Evolutionary conservation across 768 basidiomycete genomes (phyloP).

Genomic region (Coprinellus micaceus): DNA sequence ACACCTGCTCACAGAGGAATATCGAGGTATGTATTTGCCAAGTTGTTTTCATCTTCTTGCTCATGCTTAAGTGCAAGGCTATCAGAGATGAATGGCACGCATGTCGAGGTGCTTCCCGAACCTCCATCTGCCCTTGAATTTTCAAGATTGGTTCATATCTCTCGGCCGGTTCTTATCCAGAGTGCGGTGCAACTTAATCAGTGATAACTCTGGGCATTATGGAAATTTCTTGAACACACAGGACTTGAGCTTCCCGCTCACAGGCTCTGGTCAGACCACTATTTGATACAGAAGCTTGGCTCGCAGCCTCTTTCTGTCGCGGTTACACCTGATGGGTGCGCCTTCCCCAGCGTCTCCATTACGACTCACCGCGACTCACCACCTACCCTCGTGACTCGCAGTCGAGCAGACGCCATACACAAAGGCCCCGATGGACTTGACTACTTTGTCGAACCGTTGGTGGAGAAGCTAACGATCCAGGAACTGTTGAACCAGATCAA

Average conservation of each 20-base stretch:
- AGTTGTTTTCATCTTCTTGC: neutral
- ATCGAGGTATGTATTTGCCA: slow-evolving; percentile 31
- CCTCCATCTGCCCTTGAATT: slow-evolving; percentile 72
- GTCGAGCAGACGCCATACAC: slow-evolving; percentile 71
- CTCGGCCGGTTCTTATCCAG: slow-evolving; percentile 72
- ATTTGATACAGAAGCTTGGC: slow-evolving; percentile 56
- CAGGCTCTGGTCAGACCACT: slow-evolving; percentile 62
- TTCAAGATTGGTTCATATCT: slow-evolving; percentile 59
- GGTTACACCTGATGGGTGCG: slow-evolving; percentile 80
- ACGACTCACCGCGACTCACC: neutral
- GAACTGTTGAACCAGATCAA: slow-evolving; percentile 42
- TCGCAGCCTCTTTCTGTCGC: slow-evolving; percentile 62
- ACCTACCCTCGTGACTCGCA: neutral
- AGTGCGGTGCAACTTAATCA: slow-evolving; percentile 31
- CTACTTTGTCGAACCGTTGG: slow-evolving; percentile 75
- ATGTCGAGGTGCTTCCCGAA: slow-evolving; percentile 43
- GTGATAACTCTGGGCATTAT: neutral
- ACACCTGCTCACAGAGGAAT: slow-evolving; percentile 34
- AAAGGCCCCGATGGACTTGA: slow-evolving; percentile 45
- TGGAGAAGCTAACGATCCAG: slow-evolving; percentile 64
- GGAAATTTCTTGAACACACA: slow-evolving; percentile 20
- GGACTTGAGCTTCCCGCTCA: slow-evolving; percentile 47
- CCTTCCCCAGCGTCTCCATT: neutral
- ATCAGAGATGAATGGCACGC: slow-evolving; percentile 53
- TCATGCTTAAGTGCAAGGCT: neutral